phyloP scores from a whole-genome alignment of 768 basidiomycete genomes.

The Coprinopsis cinerea region DNA sequence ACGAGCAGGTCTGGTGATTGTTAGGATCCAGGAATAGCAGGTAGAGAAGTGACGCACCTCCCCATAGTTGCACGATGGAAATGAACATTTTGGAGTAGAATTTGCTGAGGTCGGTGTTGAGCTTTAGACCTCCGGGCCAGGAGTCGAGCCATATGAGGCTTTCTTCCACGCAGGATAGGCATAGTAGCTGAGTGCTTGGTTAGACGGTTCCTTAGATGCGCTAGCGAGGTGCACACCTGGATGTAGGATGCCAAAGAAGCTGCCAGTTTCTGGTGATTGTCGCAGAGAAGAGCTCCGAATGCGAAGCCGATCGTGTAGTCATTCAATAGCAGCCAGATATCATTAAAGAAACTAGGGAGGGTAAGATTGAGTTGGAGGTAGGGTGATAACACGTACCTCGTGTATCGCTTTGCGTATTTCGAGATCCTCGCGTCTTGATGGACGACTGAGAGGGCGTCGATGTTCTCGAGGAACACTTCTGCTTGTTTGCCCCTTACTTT shows the following conservation, averaged over 20 bases:
- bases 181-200: conserved; percentile 17
- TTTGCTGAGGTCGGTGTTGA: conserved; percentile 88
- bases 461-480: conserved; percentile 36
- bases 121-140: conserved; percentile 95
- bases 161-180: conserved; percentile 44
- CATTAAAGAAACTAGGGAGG: conserved; percentile 74
- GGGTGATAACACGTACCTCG: conserved; percentile 39
- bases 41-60: conserved; percentile 40
- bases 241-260: conserved; percentile 26
- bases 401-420: conserved; percentile 54
- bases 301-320: conserved; percentile 83
- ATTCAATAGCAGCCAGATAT: conserved; percentile 86
- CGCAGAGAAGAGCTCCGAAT: conserved; percentile 62
- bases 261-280: conserved; percentile 52
- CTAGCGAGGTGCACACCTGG: conserved; percentile 28
- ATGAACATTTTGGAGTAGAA: conserved; percentile 76
- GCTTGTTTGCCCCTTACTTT: conserved; percentile 51
- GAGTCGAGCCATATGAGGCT: conserved; percentile 80
- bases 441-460: conserved; percentile 30
- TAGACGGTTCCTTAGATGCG: not conserved
- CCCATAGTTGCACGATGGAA: conserved; percentile 63
- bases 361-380: conserved; percentile 1
- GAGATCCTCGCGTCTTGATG: conserved; percentile 30
- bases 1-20: conserved; percentile 4
- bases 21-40: not conserved